Base-by-base conservation (phyloP, 805 yeast species). In the Saccharomyces jurei region DNA sequence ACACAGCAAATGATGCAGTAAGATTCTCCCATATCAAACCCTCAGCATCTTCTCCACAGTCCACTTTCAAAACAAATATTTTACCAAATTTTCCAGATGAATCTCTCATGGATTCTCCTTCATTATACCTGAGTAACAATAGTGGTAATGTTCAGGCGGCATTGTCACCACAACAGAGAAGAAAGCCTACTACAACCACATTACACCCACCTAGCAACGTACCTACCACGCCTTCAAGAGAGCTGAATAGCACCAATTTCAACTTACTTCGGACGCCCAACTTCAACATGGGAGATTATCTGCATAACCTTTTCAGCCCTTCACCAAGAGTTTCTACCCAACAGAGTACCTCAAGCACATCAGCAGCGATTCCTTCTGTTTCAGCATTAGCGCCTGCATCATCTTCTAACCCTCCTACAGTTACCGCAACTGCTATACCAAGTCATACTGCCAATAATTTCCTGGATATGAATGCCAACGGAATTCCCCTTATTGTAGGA, bases 251-350 rank as follows among this genome's bases (percentile, higher is more conserved):
- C 21, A 17, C 44, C 44, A 36, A 36, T 36, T 36, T 36, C 26
- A 55, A 58, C 41, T 51, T 67, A 10, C 52, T 66, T 25, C 65
- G 62, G 54, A 67, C 70, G 14, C 70, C 70, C 6, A 68, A 67
- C 50, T 69, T 69, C 50, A 67, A 66, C 58, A 68, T 69, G 71
- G 71, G 71, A 5, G 72, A 69, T 51, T 69, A 69, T 57, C 68
- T 69, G n/a, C 71, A 69, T 54, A 68, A 63, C 46, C 58, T 69
- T 11, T 69, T 69, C 59, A 66, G 71, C 51, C 73, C 73, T 11
- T 68, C 72, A 10, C 73, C 72, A 11, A 65, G 67, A 13, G 63
- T 68, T 3, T 31, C 41, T 31, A 29, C 30, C 36, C 53, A 9
- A 9, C 50, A 14, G 46, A 26, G 22, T 32, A n/a, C 21, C 5